Base-by-base conservation (phyloP, 192 early-diverging fungal genomes). In the Coemansia sp. region DNA sequence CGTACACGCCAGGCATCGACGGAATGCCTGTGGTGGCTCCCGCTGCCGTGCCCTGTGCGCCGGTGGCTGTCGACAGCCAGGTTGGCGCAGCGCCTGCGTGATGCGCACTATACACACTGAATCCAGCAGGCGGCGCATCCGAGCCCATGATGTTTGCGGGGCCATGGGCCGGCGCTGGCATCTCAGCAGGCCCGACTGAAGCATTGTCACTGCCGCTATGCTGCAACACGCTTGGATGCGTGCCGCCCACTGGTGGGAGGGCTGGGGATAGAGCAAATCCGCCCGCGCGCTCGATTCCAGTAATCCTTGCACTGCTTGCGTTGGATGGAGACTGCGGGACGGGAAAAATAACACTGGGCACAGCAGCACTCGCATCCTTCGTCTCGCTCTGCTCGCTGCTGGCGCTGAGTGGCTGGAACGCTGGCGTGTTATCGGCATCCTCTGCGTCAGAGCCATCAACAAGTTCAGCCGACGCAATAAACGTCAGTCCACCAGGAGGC, bases 401-500 rank as follows among this genome's bases (percentile, higher is more conserved):
- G n/a, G 36, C 39, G 57, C 15, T n/a, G 10, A 39, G 9, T 6
- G 37, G 57, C 57, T 59, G 37, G 4, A 37, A 16, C 37, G 18
- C 39, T 16, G 37, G n/a, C 15, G 55, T 26, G 19, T 36, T 12
- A 5, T 19, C 10, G 8, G 57, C 39, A 2, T 59, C 57, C n/a
- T 69, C 73, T 40, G 47, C 8, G 47, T 75, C 73, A 2, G 64
- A 48, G 13, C 59, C 79, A 8, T 73, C 66, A 12, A 71, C 65
- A 4, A 71, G 40, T 5, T 64, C 74, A 10, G 68, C 74, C n/a
- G 71, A 65, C 6, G 79, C 74, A 39, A 82, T 69, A 45, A 82
- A 82, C 19, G 61, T 67, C 40, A 82, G 62, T 6, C 79, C 79
- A 16, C 79, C 79, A 8, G 74, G 79, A 8, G 79, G 79, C 37